Evolutionary conservation across 495 filamentous ascomycete species (phyloP).

Genomic region (Neurospora terricola): DNA sequence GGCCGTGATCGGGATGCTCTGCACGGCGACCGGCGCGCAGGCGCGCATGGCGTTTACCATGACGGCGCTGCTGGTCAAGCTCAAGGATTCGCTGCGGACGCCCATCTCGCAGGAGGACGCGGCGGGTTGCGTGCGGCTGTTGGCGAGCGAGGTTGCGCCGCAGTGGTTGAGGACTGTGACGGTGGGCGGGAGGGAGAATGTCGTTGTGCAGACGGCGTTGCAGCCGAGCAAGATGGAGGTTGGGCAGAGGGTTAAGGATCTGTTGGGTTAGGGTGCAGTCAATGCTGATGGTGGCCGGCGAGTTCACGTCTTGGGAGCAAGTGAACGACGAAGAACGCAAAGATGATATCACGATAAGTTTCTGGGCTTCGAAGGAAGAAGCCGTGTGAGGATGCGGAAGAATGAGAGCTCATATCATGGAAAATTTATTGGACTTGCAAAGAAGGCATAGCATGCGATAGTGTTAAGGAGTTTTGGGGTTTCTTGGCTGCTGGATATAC

Average conservation of each 20-base stretch:
- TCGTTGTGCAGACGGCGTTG: slow-evolving; percentile 42
- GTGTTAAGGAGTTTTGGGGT: background rate
- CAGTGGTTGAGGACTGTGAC: slow-evolving; percentile 51
- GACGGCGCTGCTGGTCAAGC: slow-evolving; percentile 44
- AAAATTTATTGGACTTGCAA: background rate
- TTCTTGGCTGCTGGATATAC: background rate
- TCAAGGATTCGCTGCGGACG: slow-evolving; percentile 51
- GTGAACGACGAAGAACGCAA: background rate
- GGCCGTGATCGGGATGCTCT: slow-evolving; percentile 48
- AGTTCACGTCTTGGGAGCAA: background rate
- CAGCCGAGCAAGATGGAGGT: slow-evolving; percentile 34
- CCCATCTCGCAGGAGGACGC: slow-evolving; percentile 53
- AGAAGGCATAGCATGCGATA: background rate
- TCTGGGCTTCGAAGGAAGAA: too few relatives aligned
- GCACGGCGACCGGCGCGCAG: slow-evolving; percentile 25
- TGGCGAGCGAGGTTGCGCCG: slow-evolving; percentile 50
- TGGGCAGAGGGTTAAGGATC: slow-evolving; percentile 29
- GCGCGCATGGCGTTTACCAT: slow-evolving; percentile 49
- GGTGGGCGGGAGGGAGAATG: slow-evolving; percentile 44
- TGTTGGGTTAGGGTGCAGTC: slow-evolving; percentile 18
- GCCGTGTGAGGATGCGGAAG: too few relatives aligned
- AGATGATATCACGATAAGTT: background rate
- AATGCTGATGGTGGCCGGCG: background rate
- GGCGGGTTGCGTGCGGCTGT: slow-evolving; percentile 40
- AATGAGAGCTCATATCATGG: too few relatives aligned